Percentiles rank a stretch among this genome's conserved stretches.
Evolutionary conservation across 805 yeast genomes (phyloP).

Genomic region (Grigorovia humatica): DNA sequence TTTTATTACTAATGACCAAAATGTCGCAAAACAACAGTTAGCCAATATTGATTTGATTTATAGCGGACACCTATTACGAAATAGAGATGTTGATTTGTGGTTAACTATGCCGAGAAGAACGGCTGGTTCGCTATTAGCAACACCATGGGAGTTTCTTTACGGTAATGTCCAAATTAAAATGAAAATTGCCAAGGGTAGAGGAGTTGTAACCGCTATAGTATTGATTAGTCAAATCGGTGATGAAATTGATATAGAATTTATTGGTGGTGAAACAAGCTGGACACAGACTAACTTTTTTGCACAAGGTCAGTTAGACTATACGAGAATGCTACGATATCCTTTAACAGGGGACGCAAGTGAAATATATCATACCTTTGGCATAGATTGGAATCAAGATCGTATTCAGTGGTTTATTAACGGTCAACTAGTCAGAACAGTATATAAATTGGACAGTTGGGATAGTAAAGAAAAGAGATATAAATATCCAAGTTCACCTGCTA

Average conservation of each 20-base stretch:
- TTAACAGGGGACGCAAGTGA: conserved; percentile 42
- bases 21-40: conserved; percentile 53
- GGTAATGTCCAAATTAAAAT: conserved; percentile 61
- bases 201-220: conserved; percentile 80
- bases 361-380: conserved; percentile 61
- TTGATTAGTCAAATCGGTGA: conserved; percentile 78
- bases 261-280: conserved; percentile 56
- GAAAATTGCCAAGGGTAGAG: conserved; percentile 63
- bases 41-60: conserved; percentile 53
- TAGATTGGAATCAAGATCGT: conserved; percentile 73
- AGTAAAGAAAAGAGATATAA: conserved; percentile 40
- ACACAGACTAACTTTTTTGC: conserved; percentile 77
- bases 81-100: conserved; percentile 39
- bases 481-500: conserved; percentile 68
- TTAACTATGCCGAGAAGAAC: conserved; percentile 71
- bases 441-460: conserved; percentile 54
- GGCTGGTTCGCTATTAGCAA: conserved; percentile 68
- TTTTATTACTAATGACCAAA: conserved; percentile 21
- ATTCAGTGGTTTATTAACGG: conserved; percentile 71
- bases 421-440: conserved; percentile 47
- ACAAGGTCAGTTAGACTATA: conserved; percentile 61
- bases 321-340: conserved; percentile 33
- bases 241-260: conserved; percentile 82
- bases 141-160: conserved; percentile 73
- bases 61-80: conserved; percentile 42